Base-by-base conservation (phyloP, 495 filamentous ascomycete species). In the Hypoxylon fuscum region DNA sequence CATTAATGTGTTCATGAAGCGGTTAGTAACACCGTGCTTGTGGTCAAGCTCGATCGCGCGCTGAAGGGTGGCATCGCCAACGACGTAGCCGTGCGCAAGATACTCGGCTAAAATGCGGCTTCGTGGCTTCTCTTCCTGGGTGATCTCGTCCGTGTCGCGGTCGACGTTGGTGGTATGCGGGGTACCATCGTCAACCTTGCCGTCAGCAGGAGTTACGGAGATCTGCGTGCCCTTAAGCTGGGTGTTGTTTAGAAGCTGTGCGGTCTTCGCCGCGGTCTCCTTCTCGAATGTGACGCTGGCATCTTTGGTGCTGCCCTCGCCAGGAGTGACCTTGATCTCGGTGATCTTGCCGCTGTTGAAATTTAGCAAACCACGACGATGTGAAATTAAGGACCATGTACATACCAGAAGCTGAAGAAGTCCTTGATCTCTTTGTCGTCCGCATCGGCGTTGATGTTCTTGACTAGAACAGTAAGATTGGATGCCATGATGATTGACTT, bases 321-420 rank as follows among this genome's bases (percentile, higher is more conserved):
- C 69, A 11, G 90, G 83, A 1, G 87, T 92, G 66, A 98, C 82
- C 43, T 90, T 87, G 68, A 97, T 80, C 53, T 80, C 82, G 48
- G 82, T 87, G 75, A 98, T 97, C 81, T 97, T 98, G 69, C 95
- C 95, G 73, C 92, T 96, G 71, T 53, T 53, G 17, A 40, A 12
- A 77, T 68, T 81, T 49, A 58, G 47, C 34, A 25, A 7, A 6
- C 12, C 49, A 53, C 8, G 15, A n/a, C 47, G 40, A 32, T 42
- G 1, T 11, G 7, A 47, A 41, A 10, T 22, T 18, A 37, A 15
- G 14, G 27, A 47, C 12, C 12, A 54, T 43, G 8, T 43, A 64
- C 85, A 72, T 83, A 95, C 92, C 95, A 98, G 87, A 98, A 98
- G 78, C 90, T 95, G 83, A 98, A 98, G 86, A 98, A 98, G 67